phyloP scores from a whole-genome alignment of 169 alveolate genomes.

The Plasmodium malariae region DNA sequence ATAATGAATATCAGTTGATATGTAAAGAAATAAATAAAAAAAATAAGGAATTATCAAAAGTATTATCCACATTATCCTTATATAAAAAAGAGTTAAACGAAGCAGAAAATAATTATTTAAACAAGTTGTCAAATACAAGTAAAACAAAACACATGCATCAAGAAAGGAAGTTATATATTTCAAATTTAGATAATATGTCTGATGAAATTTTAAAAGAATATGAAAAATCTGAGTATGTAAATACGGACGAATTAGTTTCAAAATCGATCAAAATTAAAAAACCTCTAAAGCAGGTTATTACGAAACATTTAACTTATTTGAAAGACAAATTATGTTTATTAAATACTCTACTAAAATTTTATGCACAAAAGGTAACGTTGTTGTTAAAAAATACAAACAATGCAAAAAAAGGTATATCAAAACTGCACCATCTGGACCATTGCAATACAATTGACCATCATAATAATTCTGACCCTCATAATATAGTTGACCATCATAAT shows the following conservation, averaged over 20 bases:
- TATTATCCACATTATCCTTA: slow-evolving; percentile 11
- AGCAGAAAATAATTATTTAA: slow-evolving; percentile 52
- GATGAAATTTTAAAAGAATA: slow-evolving; percentile 66
- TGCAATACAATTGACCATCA: too few species aligned
- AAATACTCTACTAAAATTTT: slow-evolving; percentile 43
- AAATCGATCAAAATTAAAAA: slow-evolving; percentile 44
- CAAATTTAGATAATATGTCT: slow-evolving; percentile 29
- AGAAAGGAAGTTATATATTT: slow-evolving; percentile 66
- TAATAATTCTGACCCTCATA: too few species aligned
- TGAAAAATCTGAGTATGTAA: slow-evolving; percentile 19
- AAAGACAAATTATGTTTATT: slow-evolving; percentile 45
- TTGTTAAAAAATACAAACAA: not conserved
- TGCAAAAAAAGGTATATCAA: not conserved
- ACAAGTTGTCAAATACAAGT: slow-evolving; percentile 58
- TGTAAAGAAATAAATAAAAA: slow-evolving; percentile 40
- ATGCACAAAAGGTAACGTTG: slow-evolving; percentile 4
- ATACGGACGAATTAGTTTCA: slow-evolving; percentile 30
- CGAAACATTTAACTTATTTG: slow-evolving; percentile 29
- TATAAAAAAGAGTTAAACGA: slow-evolving; percentile 52
- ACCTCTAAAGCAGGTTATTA: slow-evolving; percentile 28
- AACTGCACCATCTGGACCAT: not conserved
- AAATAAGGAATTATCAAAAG: slow-evolving; percentile 27
- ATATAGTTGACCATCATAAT: too few species aligned
- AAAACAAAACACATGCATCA: slow-evolving; percentile 73
- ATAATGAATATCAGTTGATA: slow-evolving; percentile 43